These are phyloP conservation scores for Leccinum subfulvum DNA, from an alignment of 1,284 basidiomycete species.

Conservation along the genomic window DNA sequence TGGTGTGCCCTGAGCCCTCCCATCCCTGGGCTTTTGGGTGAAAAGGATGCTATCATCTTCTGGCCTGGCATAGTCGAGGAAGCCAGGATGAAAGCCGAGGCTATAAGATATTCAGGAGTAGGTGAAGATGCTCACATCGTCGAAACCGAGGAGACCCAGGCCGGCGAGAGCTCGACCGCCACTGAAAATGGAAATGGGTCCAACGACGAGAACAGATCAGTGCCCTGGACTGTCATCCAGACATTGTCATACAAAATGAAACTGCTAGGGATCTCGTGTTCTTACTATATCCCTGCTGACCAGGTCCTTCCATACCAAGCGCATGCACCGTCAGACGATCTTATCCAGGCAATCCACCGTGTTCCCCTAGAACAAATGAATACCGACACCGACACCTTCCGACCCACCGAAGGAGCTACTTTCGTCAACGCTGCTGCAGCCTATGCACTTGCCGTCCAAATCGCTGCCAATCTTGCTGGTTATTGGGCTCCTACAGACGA, in stretches of 20 bases:
- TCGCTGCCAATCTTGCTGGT: constrained; percentile 54
- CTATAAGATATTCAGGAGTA: constrained; percentile 16
- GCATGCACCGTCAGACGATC: constrained; percentile 48
- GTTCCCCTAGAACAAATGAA: constrained; percentile 48
- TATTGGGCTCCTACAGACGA: constrained; percentile 72
- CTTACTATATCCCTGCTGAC: constrained; percentile 47
- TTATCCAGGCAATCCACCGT: constrained; percentile 48
- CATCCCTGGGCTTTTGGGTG: constrained; percentile 42
- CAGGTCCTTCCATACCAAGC: constrained; percentile 71
- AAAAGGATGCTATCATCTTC: constrained; percentile 49
- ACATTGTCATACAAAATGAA: constrained; percentile 60
- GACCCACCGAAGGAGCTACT: constrained; percentile 40
- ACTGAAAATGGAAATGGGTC: constrained; percentile 10
- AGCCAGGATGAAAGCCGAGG: constrained; percentile 44
- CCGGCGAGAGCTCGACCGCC: not conserved
- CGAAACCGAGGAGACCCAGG: not conserved
- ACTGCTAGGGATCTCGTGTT: constrained; percentile 54
- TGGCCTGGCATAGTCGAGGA: constrained; percentile 76
- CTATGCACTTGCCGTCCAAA: constrained; percentile 66
- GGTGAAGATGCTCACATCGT: constrained; percentile 11
- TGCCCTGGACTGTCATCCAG: constrained; percentile 60
- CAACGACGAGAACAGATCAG: constrained; percentile 16
- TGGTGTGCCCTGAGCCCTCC: constrained; percentile 65
- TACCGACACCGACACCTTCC: constrained; percentile 47
- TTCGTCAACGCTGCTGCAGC: constrained; percentile 53